Evolutionary conservation across 2,329 filamentous ascomycete genomes (phyloP), one percentile per base, ranked within the genome.

Genomic region (Cordyceps cateniannulata): DNA sequence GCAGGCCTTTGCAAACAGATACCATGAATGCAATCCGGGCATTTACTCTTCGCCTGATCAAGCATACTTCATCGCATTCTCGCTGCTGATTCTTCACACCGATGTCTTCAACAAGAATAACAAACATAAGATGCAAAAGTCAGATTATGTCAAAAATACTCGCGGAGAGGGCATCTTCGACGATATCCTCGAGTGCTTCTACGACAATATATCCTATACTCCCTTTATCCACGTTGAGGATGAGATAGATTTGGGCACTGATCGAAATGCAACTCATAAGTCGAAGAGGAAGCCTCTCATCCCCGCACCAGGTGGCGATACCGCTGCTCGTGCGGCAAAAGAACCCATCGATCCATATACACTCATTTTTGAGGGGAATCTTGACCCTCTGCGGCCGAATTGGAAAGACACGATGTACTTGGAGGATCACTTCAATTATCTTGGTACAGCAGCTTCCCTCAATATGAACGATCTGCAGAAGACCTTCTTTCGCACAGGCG

Each of bases 71-170:
- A 93, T 98, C 65, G 92, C 93, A 18, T 99, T 99, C 71, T 98
- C 93, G 2, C 86, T 99, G 61, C 84, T 99, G 62, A 97, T 99
- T 66, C 80, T 99, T 38, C 95, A 99, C 69, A 98, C 95, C 0
- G 95, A 99, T 71, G 91, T 96, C n/a, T 98, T 98, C 84, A 99
- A 99, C 80, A 96, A 96, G 76, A 99, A 98, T 78, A 98, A 98
- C 77, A 98, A 98, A 77, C 85, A 95, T 73, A 99, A 99, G 75
- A 99, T 99, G 95, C 92, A 96, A 70, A 96, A 96, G 71, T 77
- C 83, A 0, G 95, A 98, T 69, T 99, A 99, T 74, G 82, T 98
- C 67, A 97, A 96, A 74, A 98, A 98, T 71, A 96, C 93, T 0
- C 87, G 86, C 24, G 92, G 90, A 3, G 93, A 98, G 71, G 91